These are phyloP conservation scores for Jasminum sambac DNA, from an alignment of 257 asterid genomes.

Conservation along the genomic window DNA sequence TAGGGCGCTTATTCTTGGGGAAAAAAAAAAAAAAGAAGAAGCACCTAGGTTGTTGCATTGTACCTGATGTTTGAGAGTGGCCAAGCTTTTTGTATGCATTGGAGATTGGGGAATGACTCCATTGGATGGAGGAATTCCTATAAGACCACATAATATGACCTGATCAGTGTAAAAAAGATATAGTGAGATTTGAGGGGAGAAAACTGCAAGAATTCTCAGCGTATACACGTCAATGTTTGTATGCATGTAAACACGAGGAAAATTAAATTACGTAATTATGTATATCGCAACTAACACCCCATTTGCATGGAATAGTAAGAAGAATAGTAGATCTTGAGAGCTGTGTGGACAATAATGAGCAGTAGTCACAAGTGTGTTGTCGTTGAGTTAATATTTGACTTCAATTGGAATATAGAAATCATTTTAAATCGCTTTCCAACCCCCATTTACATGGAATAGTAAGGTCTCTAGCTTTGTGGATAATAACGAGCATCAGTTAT, in stretches of 20 bases:
- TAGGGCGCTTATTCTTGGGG: neutral
- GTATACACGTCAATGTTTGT: neutral
- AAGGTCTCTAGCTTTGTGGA: too few relatives aligned
- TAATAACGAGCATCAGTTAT: too few relatives aligned
- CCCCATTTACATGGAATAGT: too few relatives aligned
- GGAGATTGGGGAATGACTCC: constrained; percentile 99
- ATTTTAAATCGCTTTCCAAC: too few relatives aligned
- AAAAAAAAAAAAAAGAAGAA: neutral
- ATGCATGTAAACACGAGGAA: neutral
- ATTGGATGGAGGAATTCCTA: constrained; percentile 97
- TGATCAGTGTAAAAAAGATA: constrained; percentile 26
- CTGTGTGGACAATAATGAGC: too few relatives aligned
- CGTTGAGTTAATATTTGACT: too few relatives aligned
- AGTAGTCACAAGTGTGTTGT: too few relatives aligned
- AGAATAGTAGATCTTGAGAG: too few relatives aligned
- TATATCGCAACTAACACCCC: neutral
- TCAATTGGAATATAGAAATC: too few relatives aligned
- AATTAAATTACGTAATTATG: neutral
- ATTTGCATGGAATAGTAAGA: too few relatives aligned
- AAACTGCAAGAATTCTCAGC: neutral
- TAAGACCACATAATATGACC: constrained; percentile 91
- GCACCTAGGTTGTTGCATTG: neutral
- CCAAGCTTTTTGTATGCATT: constrained; percentile 96
- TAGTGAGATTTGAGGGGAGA: constrained; percentile 5
- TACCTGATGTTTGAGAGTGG: constrained; percentile 97